A percentile compares a stretch with the other conserved stretches of the same genome.
Conservation (phyloP, 768 basidiomycete species). For the Rhizopogon vinicolor region DNA sequence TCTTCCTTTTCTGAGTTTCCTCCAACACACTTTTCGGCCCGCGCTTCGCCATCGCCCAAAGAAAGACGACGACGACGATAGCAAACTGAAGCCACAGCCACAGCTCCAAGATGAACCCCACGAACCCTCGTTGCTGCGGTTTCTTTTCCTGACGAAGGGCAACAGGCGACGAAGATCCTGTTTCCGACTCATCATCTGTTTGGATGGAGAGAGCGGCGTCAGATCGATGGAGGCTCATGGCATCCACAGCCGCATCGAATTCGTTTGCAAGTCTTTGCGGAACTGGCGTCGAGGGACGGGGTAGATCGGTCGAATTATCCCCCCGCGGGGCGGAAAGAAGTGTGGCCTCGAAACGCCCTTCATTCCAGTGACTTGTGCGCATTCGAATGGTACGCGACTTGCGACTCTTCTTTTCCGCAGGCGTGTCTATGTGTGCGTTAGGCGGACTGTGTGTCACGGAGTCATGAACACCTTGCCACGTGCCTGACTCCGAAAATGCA, state of each 20-base stretch:
- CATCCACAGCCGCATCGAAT: conserved; percentile 44
- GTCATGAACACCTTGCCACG: conserved; percentile 8
- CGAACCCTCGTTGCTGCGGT: conserved; percentile 29
- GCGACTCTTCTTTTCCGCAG: conserved; percentile 25
- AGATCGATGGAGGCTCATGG: conserved; percentile 24
- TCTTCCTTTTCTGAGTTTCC: conserved; percentile 34
- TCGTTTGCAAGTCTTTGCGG: conserved; percentile 37
- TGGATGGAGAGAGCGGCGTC: background rate
- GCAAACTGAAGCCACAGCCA: conserved; percentile 86
- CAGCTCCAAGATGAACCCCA: conserved; percentile 56
- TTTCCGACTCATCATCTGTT: conserved; percentile 5
- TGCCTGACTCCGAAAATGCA: background rate
- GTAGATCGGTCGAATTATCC: conserved; percentile 10
- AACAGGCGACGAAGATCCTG: background rate
- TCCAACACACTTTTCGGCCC: conserved; percentile 69
- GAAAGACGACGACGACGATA: conserved; percentile 69
- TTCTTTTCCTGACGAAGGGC: conserved; percentile 8
- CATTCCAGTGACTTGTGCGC: conserved; percentile 56
- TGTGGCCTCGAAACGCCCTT: conserved; percentile 45
- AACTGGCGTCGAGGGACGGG: conserved; percentile 28
- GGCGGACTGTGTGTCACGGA: conserved; percentile 21
- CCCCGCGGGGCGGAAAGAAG: conserved; percentile 17
- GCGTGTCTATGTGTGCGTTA: conserved; percentile 10
- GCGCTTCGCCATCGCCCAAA: conserved; percentile 75
- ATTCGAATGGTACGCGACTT: conserved; percentile 50